Percentiles rank a stretch among this genome's conserved stretches.
Conservation (phyloP, 2,329 filamentous ascomycete genomes). For the Drechslerella dactyloides region DNA sequence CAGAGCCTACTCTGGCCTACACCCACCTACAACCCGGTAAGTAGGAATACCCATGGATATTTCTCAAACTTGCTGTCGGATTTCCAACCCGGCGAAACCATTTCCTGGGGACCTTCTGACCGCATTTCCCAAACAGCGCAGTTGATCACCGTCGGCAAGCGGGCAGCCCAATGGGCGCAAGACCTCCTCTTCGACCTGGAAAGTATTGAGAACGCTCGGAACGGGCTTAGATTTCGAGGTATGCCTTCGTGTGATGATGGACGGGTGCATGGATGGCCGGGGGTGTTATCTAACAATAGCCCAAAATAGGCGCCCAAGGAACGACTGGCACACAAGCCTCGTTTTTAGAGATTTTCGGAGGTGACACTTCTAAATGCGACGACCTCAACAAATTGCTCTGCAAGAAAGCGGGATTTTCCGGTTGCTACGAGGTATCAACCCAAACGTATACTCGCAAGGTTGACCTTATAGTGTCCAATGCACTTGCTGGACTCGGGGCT, state of each 20-base stretch:
- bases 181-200: conserved; percentile 77
- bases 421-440: conserved; percentile 69
- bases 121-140: conserved; percentile 59
- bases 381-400: conserved; percentile 69
- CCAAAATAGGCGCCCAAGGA: conserved; percentile 64
- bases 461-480: conserved; percentile 79
- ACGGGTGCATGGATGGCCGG: no score
- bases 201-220: conserved; percentile 72
- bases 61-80: no score
- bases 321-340: conserved; percentile 80
- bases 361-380: conserved; percentile 62
- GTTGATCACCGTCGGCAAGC: conserved; percentile 71
- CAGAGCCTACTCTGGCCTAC: conserved; percentile 74
- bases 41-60: not conserved
- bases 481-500: conserved; percentile 78
- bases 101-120: no score
- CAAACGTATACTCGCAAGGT: conserved; percentile 83
- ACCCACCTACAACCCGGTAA: conserved; percentile 70
- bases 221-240: conserved; percentile 74
- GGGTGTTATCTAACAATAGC: no score
- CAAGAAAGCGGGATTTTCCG: conserved; percentile 69
- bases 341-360: conserved; percentile 70
- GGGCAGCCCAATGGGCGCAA: conserved; percentile 76
- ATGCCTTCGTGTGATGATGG: not conserved
- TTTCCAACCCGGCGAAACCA: no score